These are phyloP conservation scores for Pelargonium australe DNA, from an alignment of 441 rosid genomes.

Conservation along the genomic window DNA sequence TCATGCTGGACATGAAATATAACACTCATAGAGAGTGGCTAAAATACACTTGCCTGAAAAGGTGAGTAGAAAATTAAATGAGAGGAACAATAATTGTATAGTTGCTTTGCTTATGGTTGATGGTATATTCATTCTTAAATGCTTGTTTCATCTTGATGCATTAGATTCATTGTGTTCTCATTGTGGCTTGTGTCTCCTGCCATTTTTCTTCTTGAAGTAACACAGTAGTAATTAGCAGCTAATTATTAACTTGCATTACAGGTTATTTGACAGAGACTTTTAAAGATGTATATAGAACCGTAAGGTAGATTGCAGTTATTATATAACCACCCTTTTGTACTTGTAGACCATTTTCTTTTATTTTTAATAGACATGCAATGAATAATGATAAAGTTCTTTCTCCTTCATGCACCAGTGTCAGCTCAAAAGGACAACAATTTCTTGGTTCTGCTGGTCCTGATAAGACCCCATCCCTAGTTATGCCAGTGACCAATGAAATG, in stretches of 20 bases:
- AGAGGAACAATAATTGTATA: background rate
- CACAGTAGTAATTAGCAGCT: no score
- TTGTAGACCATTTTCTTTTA: background rate
- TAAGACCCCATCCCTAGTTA: conserved; percentile 36
- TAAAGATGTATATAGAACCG: conserved; percentile 30
- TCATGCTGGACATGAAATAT: background rate
- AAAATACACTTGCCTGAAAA: background rate
- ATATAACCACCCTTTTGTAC: background rate
- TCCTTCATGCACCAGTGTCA: conserved; percentile 29
- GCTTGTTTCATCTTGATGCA: no score
- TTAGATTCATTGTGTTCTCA: no score
- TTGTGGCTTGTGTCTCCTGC: no score
- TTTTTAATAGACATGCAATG: background rate
- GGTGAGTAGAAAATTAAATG: background rate
- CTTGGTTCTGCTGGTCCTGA: conserved; percentile 37
- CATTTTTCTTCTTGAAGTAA: no score
- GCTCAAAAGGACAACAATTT: conserved; percentile 32
- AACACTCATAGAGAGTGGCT: conserved; percentile 1
- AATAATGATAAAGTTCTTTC: background rate
- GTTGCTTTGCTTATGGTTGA: no score
- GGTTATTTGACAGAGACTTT: conserved; percentile 37
- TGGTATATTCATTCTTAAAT: no score
- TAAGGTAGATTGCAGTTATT: conserved; percentile 25
- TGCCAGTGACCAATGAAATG: conserved; percentile 34
- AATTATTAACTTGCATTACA: conserved; percentile 21